Evolutionary conservation across 2,329 filamentous ascomycete genomes (phyloP), one percentile per base, ranked within the genome.

Genomic region (Fusarium avenaceum): DNA sequence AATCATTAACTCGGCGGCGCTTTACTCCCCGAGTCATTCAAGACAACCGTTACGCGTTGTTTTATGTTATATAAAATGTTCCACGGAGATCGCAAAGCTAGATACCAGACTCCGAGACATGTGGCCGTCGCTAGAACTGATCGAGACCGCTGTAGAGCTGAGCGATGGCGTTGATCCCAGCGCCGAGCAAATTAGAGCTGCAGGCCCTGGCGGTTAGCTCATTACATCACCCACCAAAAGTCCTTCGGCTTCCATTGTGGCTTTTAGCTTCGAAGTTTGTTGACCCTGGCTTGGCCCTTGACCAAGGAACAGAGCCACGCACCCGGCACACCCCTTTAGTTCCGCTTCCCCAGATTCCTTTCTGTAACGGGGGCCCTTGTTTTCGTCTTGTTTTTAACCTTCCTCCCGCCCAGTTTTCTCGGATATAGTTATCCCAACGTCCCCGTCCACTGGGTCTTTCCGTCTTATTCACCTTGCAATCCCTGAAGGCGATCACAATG

Each of bases 401-500:
- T 46, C 19, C 44, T 20, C 19, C 26, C 22, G 22, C 38, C 35
- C 28, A 6, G 35, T 20, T 7, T 24, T 42, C 35, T 39, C 35
- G 57, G 47, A 43, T 6, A 22, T 22, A 22, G 22, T 22, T 22
- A 22, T 22, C 42, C 42, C 22, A 26, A 6, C 6, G 17, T 17
- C 30, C 14, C 14, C 26, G 20, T 39, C 26, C n/a, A 13, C 11
- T 26, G n/a, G 28, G 19, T 35, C 43, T n/a, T 24, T 22, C 32
- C 26, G 6, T 35, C 11, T 15, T 42, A 5, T 38, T 38, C 10
- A 19, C 20, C 13, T 8, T 10, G n/a, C 22, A 24, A 66, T 66
- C 63, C 50, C 46, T 57, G 63, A 40, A 49, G 62, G 17, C 43
- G 62, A 67, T 63, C 52, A 59, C 24, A 10, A 67, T 67, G 65